Evolutionary conservation across 73 alveolate species (phyloP).

Genomic region (Stentor roeselii): DNA sequence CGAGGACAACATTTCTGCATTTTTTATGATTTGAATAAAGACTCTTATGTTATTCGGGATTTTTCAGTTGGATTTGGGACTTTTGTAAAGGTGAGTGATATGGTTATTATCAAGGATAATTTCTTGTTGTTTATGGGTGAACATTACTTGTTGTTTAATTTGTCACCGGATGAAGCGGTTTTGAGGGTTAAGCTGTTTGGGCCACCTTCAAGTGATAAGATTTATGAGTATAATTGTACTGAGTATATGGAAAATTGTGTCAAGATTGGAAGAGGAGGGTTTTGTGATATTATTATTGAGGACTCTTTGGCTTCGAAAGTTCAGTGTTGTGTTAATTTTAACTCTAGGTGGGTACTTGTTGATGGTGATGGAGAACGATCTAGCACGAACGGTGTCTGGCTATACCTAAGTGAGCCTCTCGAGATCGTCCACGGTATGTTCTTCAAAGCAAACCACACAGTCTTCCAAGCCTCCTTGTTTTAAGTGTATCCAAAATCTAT

Average conservation of each 20-base stretch:
- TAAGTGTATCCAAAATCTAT: no score
- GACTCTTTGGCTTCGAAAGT: conserved; percentile 73
- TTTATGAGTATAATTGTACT: conserved; percentile 1
- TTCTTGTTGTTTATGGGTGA: conserved; percentile 70
- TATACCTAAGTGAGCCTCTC: conserved; percentile 71
- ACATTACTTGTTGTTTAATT: conserved; percentile 62
- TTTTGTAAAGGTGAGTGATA: conserved; percentile 46
- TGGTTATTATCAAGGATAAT: conserved; percentile 64
- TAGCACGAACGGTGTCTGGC: conserved; percentile 89
- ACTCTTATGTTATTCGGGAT: conserved; percentile 49
- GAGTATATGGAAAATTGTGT: conserved; percentile 31
- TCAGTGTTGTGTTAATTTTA: conserved; percentile 49
- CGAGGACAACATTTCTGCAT: conserved; percentile 66
- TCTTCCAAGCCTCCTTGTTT: conserved; percentile 49
- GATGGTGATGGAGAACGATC: conserved; percentile 72
- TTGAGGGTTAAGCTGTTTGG: conserved; percentile 39
- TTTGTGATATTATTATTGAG: conserved; percentile 67
- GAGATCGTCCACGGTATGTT: conserved; percentile 66
- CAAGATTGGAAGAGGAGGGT: conserved; percentile 69
- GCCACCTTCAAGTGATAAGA: conserved; percentile 33
- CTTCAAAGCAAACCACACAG: conserved; percentile 79
- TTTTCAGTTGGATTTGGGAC: conserved; percentile 68
- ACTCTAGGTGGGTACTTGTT: conserved; percentile 49
- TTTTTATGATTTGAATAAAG: conserved; percentile 36
- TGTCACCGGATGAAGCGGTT: conserved; percentile 35